A percentile compares a stretch with the other conserved stretches of the same genome.
Evolutionary conservation across 2,329 filamentous ascomycete genomes (phyloP).

Genomic region (Colletotrichum agaves): DNA sequence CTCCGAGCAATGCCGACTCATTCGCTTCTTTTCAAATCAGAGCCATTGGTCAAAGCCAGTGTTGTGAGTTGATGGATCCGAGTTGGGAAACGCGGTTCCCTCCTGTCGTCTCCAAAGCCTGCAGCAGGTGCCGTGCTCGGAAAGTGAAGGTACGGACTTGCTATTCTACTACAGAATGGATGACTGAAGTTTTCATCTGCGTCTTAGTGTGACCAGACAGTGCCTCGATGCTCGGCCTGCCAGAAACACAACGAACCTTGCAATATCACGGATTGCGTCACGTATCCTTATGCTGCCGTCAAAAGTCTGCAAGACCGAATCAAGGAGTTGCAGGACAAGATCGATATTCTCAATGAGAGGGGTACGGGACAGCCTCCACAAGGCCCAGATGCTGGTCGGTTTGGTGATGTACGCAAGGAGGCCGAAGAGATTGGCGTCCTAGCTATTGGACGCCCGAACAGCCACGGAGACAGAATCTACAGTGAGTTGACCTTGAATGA

Average conservation of each 20-base stretch:
- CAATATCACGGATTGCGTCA: conserved; percentile 39
- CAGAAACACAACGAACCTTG: conserved; percentile 34
- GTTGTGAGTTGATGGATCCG: conserved; percentile 14
- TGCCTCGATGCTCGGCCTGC: conserved; percentile 40
- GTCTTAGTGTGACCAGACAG: conserved; percentile 42
- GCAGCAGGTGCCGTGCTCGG: conserved; percentile 36
- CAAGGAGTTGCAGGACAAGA: conserved; percentile 20
- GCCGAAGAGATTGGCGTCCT: conserved; percentile 42
- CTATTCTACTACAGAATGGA: background rate
- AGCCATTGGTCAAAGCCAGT: too few relatives aligned
- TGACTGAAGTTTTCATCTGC: background rate
- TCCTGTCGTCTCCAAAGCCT: conserved; percentile 35
- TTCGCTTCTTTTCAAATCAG: too few relatives aligned
- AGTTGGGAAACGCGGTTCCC: conserved; percentile 21
- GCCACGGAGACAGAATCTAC: conserved; percentile 38
- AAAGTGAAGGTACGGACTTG: conserved; percentile 41
- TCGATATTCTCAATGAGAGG: background rate
- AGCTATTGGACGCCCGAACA: conserved; percentile 38
- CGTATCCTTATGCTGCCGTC: conserved; percentile 36
- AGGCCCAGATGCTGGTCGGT: background rate
- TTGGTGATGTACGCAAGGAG: conserved; percentile 37
- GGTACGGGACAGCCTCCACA: background rate
- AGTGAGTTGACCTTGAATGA: conserved; percentile 18
- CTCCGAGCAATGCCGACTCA: background rate
- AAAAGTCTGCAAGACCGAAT: conserved; percentile 29